A percentile compares a stretch with the other conserved stretches of the same genome.
Evolutionary conservation across 306 rosid species (phyloP).

Genomic region (Quercus agrifolia): DNA sequence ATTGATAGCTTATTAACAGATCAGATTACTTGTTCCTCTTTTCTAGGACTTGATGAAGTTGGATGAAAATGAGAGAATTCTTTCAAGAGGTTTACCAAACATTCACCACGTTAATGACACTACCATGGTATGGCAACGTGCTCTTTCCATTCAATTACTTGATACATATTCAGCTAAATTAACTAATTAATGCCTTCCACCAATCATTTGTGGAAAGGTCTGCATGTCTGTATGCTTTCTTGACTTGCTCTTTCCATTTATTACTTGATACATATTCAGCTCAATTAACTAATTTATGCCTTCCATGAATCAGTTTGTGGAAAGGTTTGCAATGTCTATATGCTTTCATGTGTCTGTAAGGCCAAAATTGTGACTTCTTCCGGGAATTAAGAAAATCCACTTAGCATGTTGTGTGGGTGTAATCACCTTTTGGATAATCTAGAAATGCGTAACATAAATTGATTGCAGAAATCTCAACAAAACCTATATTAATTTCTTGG

Average conservation of each 20-base stretch:
- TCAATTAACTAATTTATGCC: neutral
- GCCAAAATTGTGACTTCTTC: neutral
- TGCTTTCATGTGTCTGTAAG: neutral
- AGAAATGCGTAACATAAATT: too few species aligned
- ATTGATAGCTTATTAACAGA: conserved; percentile 10
- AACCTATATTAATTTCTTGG: neutral
- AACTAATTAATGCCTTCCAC: neutral
- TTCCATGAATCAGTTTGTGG: neutral
- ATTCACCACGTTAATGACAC: conserved; percentile 77
- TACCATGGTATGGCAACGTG: conserved; percentile 49
- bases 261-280: neutral
- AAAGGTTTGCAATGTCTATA: neutral
- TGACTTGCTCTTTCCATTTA: conserved; percentile 1
- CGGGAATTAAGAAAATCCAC: neutral
- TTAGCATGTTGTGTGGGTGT: too few species aligned
- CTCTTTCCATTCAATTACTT: conserved; percentile 5
- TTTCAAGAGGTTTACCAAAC: conserved; percentile 53
- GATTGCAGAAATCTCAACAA: too few species aligned
- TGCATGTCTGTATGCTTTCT: neutral
- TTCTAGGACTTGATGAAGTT: conserved; percentile 83
- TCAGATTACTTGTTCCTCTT: conserved; percentile 3
- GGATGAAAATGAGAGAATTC: conserved; percentile 73
- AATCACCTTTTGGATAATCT: too few species aligned
- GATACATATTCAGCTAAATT: neutral
- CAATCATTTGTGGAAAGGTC: neutral